A percentile compares a stretch with the other conserved stretches of the same genome.
Evolutionary conservation across 2,329 filamentous ascomycete species (phyloP).

Genomic region (Microdochium trichocladiopsis): DNA sequence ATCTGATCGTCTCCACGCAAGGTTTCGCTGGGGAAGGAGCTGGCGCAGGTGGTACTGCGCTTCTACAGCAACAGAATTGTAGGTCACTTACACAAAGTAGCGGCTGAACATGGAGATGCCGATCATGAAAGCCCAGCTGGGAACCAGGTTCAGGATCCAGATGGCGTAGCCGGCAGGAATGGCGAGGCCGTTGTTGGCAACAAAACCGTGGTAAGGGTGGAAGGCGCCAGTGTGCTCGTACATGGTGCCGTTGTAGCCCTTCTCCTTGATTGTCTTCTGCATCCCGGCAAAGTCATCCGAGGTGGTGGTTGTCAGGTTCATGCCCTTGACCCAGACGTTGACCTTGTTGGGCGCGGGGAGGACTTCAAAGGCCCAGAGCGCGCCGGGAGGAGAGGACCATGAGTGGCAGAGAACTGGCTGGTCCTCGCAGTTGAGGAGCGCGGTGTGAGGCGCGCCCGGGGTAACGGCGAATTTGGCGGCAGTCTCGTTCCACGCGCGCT

Average conservation of each 20-base stretch:
- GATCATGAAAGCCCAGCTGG: constrained; percentile 76
- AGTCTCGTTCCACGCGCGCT: constrained; percentile 61
- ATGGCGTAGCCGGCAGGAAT: constrained; percentile 61
- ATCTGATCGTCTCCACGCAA: neutral
- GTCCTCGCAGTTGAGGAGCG: constrained; percentile 65
- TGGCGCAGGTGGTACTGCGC: neutral
- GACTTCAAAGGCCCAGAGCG: constrained; percentile 61
- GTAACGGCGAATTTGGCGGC: constrained; percentile 54
- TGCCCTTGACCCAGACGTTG: constrained; percentile 55
- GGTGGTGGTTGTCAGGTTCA: constrained; percentile 65
- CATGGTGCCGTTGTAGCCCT: constrained; percentile 32
- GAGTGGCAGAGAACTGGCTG: constrained; percentile 69
- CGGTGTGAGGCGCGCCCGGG: constrained; percentile 59
- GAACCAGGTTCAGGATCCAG: constrained; percentile 58
- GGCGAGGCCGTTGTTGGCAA: constrained; percentile 54
- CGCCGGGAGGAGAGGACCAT: constrained; percentile 60
- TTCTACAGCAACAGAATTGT: no score
- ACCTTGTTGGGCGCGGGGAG: constrained; percentile 57
- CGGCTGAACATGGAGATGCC: constrained; percentile 66
- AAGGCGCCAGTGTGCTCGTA: constrained; percentile 54
- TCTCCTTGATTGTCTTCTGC: constrained; percentile 32
- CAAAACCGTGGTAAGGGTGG: constrained; percentile 67
- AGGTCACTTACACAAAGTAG: constrained; percentile 63
- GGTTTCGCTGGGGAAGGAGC: neutral
- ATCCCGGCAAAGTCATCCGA: constrained; percentile 56